Base-by-base conservation (phyloP, 176 grass and related monocot species). In the Calamus simplicifolius region DNA sequence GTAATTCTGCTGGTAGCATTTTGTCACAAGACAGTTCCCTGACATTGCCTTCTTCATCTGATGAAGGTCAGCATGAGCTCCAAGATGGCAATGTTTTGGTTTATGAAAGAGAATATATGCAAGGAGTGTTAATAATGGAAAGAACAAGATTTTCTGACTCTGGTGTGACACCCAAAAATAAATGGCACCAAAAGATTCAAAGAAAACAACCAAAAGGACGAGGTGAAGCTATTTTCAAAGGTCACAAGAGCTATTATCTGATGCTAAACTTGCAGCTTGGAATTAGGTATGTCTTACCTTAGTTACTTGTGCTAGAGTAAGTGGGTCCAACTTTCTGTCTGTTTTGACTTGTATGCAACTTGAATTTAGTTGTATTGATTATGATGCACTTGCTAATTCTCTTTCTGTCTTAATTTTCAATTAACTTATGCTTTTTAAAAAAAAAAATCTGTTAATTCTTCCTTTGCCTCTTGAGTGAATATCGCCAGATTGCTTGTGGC, bases 241-340 rank as follows among this genome's bases (percentile, higher is more conserved):
- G 87, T n/a, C 93, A 97, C 48, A 88, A 85, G 62, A 97, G 87
- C 75, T 97, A 97, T 73, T 97, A 80, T 58, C 63, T 97, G 52
- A 91, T 97, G 93, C 84, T 97, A 58, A 88, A 97, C 66, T 84
- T 97, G 61, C 93, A 97, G 79, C 87, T 97, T 14, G 93, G 93
- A 51, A 97, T 97, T 54, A 97, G 87, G 93, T 97, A 83, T 72
- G 4, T 10, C 8, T 43, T 10, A 43, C 8, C 7, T 43, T 43
- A 43, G 12, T 12, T 12, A 13, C 35, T 43, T 43, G 12, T 35
- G 31, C 31, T 35, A 10, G 31, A 35, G 8, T 13, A 23, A 2
- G 1, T 43, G 12, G 35, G 35, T 43, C 35, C 35, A 12, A 43
- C 35, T 43, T 43, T 43, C 35, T 43, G 3, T 43, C 35, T 43